Evolutionary conservation across 2,329 filamentous ascomycete genomes (phyloP).

Genomic region (Aspergillus carbonarius): DNA sequence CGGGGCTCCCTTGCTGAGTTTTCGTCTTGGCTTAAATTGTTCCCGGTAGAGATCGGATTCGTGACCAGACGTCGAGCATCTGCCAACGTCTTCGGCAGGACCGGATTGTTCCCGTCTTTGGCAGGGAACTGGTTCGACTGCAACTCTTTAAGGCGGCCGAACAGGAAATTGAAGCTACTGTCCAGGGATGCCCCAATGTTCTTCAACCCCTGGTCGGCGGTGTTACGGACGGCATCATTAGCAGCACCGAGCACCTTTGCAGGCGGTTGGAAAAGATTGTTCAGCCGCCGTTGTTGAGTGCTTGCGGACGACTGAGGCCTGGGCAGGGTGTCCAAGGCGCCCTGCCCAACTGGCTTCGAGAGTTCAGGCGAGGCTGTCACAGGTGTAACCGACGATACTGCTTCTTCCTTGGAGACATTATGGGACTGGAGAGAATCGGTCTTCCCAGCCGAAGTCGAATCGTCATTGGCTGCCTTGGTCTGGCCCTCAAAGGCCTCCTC

Average conservation of each 20-base stretch:
- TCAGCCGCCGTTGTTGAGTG: conserved; percentile 71
- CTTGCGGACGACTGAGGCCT: conserved; percentile 32
- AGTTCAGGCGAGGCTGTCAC: conserved; percentile 32
- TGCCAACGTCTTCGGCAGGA: conserved; percentile 83
- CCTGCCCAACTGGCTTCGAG: conserved; percentile 27
- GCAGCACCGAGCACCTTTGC: conserved; percentile 78
- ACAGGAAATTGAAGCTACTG: conserved; percentile 88
- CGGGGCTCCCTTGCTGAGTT: conserved; percentile 50
- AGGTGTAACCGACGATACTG: conserved; percentile 29
- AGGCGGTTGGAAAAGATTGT: conserved; percentile 81
- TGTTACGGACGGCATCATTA: conserved; percentile 79
- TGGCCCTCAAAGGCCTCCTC: conserved; percentile 73
- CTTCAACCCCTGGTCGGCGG: conserved; percentile 88
- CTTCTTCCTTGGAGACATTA: conserved; percentile 19
- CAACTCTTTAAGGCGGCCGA: conserved; percentile 78
- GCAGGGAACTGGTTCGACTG: conserved; percentile 51
- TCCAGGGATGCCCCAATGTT: conserved; percentile 88
- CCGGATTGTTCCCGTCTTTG: conserved; percentile 40
- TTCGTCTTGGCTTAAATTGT: conserved; percentile 49
- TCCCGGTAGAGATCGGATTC: conserved; percentile 47
- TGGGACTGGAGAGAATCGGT: conserved; percentile 25
- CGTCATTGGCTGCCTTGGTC: conserved; percentile 51
- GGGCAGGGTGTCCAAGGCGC: conserved; percentile 34
- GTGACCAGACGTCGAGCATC: conserved; percentile 88
- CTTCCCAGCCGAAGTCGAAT: conserved; percentile 26